Base-by-base conservation (phyloP, 2,329 filamentous ascomycete genomes). In the Aspergillus tanneri region DNA sequence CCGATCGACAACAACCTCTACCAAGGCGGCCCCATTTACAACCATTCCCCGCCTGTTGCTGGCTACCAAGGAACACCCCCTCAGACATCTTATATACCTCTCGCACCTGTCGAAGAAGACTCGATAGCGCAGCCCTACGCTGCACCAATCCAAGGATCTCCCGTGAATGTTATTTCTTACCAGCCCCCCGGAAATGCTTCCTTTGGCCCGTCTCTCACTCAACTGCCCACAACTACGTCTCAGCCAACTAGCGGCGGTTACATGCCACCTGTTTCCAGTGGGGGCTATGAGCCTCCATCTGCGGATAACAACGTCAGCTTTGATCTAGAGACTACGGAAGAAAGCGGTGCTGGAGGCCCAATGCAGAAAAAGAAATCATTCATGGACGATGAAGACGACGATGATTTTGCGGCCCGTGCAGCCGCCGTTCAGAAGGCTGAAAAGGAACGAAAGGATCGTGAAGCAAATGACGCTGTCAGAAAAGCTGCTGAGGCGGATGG, bases 381-480 rank as follows among this genome's bases (percentile, higher is more conserved):
- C 60, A 88, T 93, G 80, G 86, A 92, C 61, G 86, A 92, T 55
- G 88, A 90, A 10, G 87, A 89, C 19, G 70, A 71, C n/a, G 84
- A 86, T 54, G 82, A 87, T 49, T 78, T 87, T 35, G 74, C 82
- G 24, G 72, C 74, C 5, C 65, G 72, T 30, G 74, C 75, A 25
- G 80, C 78, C 35, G 73, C 80, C 2, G 72, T 77, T 2, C 69
- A 79, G 43, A 78, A 75, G 54, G 79, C 76, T 22, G 86, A 87
- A 66, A 79, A 86, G 65, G 73, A 79, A 30, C 84, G 87, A 10
- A 85, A 83, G 60, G 88, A 95, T 60, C 80, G 82, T 19, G 87
- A 90, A 67, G 90, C 91, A 39, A 86, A 90, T 48, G 91, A 95
- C 60, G 84, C 90, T 66, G 89, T 96, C 76, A 82, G 84, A 46